phyloP scores from a whole-genome alignment of 2,329 filamentous ascomycete genomes.

The Nannizzia gypsea region DNA sequence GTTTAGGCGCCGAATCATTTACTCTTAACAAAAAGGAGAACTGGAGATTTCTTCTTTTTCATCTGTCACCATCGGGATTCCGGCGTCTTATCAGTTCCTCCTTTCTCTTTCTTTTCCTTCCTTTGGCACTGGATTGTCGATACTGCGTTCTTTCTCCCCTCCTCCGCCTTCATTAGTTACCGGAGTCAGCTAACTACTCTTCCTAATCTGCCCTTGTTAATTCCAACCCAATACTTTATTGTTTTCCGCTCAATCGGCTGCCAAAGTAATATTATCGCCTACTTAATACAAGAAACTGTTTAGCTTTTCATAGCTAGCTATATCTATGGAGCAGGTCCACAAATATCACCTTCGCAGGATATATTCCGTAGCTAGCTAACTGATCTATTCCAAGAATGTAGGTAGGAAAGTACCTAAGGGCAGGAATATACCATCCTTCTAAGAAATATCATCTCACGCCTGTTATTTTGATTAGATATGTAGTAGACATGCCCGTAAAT shows the following conservation, averaged over 20 bases:
- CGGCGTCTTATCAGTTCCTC: constrained; percentile 1
- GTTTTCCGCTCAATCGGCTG: background rate
- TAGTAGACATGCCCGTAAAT: too few species aligned
- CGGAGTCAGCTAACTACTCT: background rate
- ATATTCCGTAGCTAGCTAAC: too few species aligned
- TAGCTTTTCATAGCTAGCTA: background rate
- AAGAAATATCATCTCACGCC: too few species aligned
- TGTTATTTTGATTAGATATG: too few species aligned
- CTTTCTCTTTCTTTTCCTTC: background rate
- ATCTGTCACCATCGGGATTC: background rate
- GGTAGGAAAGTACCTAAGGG: too few species aligned
- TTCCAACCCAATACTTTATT: background rate
- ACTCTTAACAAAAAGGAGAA: background rate
- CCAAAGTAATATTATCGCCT: background rate
- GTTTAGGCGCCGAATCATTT: background rate
- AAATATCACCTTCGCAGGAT: too few species aligned
- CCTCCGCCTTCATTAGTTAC: background rate
- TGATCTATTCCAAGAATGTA: too few species aligned
- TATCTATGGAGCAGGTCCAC: too few species aligned
- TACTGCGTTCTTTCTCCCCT: background rate
- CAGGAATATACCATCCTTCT: too few species aligned
- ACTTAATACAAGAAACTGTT: background rate
- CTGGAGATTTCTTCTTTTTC: background rate
- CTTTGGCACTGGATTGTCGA: background rate
- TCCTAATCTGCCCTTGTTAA: background rate